These are phyloP conservation scores for Suhomyces pyralidae DNA, from an alignment of 805 yeast genomes.

Conservation along the genomic window DNA sequence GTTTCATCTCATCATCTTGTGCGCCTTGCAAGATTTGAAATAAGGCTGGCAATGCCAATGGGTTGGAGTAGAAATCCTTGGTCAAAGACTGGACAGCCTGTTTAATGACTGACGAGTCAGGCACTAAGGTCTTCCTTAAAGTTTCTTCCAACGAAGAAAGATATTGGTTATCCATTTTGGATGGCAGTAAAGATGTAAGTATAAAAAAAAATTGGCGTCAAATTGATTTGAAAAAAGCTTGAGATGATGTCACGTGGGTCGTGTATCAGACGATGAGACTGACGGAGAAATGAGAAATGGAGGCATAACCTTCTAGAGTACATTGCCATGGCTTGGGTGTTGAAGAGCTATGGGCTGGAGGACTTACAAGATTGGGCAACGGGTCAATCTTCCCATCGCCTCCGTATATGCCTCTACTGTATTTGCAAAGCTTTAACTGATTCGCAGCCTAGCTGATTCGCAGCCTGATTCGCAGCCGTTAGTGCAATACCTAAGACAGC, in stretches of 20 bases:
- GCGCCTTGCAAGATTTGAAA: conserved; percentile 75
- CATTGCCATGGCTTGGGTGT: no score
- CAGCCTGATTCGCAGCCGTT: no score
- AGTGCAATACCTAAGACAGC: no score
- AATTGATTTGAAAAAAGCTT: conserved; percentile 2
- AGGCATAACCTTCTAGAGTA: no score
- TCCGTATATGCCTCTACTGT: no score
- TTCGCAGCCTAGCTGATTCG: no score
- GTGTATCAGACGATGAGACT: not conserved
- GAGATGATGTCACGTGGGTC: conserved; percentile 9
- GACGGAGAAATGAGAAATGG: no score
- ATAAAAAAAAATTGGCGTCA: not conserved
- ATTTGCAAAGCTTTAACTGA: no score
- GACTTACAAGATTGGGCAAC: no score
- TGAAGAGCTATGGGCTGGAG: no score
- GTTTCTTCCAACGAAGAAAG: conserved; percentile 73
- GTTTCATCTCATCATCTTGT: conserved; percentile 69
- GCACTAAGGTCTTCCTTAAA: conserved; percentile 71
- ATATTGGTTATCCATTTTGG: conserved; percentile 66
- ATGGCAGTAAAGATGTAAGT: not conserved
- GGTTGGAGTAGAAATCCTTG: conserved; percentile 68
- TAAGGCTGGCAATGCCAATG: conserved; percentile 74
- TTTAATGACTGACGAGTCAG: conserved; percentile 79
- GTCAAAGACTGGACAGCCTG: conserved; percentile 75
- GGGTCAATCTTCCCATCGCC: no score